Base-by-base conservation (phyloP, 1,139 yeast species). In the Zygosaccharomyces sapae region DNA sequence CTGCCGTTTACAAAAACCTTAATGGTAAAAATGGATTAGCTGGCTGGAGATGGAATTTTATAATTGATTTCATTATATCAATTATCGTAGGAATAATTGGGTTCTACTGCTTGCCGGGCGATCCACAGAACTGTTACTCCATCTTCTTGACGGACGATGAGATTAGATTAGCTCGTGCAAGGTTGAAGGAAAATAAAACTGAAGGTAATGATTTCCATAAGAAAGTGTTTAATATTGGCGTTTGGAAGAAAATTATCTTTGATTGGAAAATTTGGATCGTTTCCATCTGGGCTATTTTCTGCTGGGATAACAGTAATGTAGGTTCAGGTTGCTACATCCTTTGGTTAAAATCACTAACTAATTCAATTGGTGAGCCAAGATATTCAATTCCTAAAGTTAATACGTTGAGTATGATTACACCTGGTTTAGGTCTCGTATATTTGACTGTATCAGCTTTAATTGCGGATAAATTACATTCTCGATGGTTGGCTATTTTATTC, bases 21-120 rank as follows among this genome's bases (percentile, higher is more conserved):
- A 68, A 72, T 47, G 80, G 79, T 27, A 64, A 62, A 4, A 63
- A 65, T 47, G 83, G 86, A 1, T 67, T 79, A 30, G 73, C 68
- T 30, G 80, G 86, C 9, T 83, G 89, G 89, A 75, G 81, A 67
- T 83, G 89, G 88, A 78, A 81, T 66, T 83, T 80, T 59, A 75
- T 84, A 50, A 74, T 83, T 53, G 88, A 83, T 63, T 85, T 83
- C 6, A 64, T 79, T 41, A 71, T 82, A 35, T 78, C 88, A 2
- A 58, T 82, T 29, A 76, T 70, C 2, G 79, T 84, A 45, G 88
- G 85, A 10, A 24, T 83, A 19, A 65, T 80, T 51, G 90, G 89
- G 0, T 73, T 80, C 55, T 76, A 77, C 57, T 56, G 75, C 55
- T 70, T 83, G 53, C 92, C 92, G 2, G 90, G 88, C 41, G 81